A percentile compares a stretch with the other conserved stretches of the same genome.
These are phyloP conservation scores for Vachellia collinsii DNA, from an alignment of 306 rosid genomes.

Conservation along the genomic window DNA sequence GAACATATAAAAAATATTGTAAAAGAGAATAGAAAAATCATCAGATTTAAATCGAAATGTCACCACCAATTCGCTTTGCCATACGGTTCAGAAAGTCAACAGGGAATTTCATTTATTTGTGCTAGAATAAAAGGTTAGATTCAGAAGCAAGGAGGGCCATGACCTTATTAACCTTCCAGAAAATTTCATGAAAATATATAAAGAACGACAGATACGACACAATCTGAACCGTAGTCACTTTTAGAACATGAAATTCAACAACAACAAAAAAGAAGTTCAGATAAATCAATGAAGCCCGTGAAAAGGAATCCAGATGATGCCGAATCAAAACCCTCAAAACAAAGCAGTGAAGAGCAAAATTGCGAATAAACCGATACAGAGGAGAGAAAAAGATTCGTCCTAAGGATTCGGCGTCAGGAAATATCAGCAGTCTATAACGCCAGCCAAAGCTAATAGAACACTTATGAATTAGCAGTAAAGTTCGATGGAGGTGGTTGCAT, in stretches of 20 bases:
- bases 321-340: conserved; percentile 19
- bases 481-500: conserved; percentile 8
- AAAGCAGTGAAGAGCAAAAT: neutral
- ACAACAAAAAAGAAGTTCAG: neutral
- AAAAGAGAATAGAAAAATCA: neutral
- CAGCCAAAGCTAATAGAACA: conserved; percentile 9
- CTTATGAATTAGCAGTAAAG: conserved; percentile 24
- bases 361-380: neutral
- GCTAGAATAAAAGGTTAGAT: neutral
- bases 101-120: neutral
- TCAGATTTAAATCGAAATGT: conserved; percentile 1
- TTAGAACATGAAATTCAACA: neutral
- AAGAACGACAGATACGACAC: conserved; percentile 7
- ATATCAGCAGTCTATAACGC: neutral
- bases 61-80: neutral
- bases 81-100: conserved; percentile 2
- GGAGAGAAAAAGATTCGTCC: neutral
- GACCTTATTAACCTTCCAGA: conserved; percentile 10
- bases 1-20: neutral
- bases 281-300: neutral
- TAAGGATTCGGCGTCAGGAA: neutral
- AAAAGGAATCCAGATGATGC: conserved; percentile 33
- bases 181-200: neutral
- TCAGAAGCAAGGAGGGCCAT: conserved; percentile 13
- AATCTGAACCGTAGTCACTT: conserved; percentile 7